Conservation (phyloP, 2,329 filamentous ascomycete species). For the Sporothrix humicola region DNA sequence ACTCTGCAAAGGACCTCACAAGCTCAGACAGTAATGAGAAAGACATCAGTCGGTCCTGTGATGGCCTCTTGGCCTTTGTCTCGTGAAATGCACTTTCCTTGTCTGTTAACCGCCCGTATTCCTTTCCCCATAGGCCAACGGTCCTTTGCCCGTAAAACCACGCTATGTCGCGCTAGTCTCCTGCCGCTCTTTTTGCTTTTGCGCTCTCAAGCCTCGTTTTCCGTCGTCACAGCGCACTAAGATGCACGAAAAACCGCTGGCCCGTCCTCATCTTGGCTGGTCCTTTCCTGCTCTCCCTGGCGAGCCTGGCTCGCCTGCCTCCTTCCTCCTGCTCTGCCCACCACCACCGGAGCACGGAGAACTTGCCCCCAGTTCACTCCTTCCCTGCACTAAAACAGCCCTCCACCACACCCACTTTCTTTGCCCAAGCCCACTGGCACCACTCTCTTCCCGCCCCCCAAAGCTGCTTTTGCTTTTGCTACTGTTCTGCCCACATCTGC, state of each 20-base stretch:
- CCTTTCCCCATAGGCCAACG: not conserved
- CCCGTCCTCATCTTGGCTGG: not conserved
- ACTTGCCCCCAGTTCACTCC: conserved; percentile 8
- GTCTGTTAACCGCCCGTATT: conserved; percentile 1
- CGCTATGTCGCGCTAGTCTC: conserved; percentile 10
- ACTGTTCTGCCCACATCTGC: not conserved
- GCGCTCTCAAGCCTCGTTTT: not conserved
- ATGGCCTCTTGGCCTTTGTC: not conserved
- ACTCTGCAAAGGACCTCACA: not conserved
- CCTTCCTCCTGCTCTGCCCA: not conserved
- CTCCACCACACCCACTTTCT: conserved; percentile 18
- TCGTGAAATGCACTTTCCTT: not conserved
- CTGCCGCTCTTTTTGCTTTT: not conserved
- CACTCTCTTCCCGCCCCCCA: not conserved
- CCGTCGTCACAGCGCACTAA: conserved; percentile 1
- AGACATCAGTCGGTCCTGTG: not conserved
- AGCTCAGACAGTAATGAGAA: not conserved
- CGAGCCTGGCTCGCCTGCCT: not conserved
- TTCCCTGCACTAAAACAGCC: conserved; percentile 24
- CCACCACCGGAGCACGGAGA: not conserved
- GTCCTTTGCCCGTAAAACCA: conserved; percentile 8
- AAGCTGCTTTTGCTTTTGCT: not conserved
- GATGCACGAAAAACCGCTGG: not conserved
- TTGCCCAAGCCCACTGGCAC: conserved; percentile 1
- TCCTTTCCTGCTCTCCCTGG: not conserved